These are phyloP conservation scores for Ophioceras dolichostomum DNA, from an alignment of 2,329 filamentous ascomycete species.

Conservation along the genomic window DNA sequence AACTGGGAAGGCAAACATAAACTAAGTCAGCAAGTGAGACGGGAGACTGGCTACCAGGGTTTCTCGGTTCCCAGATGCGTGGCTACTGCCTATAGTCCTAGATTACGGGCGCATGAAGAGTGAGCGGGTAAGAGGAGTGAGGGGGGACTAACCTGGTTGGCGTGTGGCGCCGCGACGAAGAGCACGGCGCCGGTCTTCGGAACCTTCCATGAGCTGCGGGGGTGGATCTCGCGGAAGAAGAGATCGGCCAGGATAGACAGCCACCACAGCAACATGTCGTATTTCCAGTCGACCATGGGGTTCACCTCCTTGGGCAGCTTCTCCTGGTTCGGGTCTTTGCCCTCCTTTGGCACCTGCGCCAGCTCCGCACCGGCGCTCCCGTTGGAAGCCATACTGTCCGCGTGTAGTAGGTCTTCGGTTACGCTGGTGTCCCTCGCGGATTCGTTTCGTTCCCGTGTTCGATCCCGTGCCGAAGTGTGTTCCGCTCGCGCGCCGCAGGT, in stretches of 20 bases:
- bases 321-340: slow-evolving; percentile 28
- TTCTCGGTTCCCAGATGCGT: too few species aligned
- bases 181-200: slow-evolving; percentile 80
- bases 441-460: too few species aligned
- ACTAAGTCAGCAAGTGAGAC: too few species aligned
- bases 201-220: slow-evolving; percentile 88
- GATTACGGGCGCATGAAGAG: not conserved
- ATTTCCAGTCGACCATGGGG: slow-evolving; percentile 62
- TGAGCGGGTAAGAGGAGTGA: too few species aligned
- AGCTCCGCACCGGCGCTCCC: slow-evolving; percentile 40
- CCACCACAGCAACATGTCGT: slow-evolving; percentile 65
- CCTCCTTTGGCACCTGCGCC: slow-evolving; percentile 32
- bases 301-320: slow-evolving; percentile 40
- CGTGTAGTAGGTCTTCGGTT: too few species aligned
- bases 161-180: slow-evolving; percentile 92
- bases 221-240: slow-evolving; percentile 97
- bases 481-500: too few species aligned
- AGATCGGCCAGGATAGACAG: slow-evolving; percentile 81
- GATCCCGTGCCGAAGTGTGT: too few species aligned
- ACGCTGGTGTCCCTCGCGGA: too few species aligned
- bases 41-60: too few species aligned
- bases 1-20: too few species aligned
- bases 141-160: slow-evolving; percentile 79
- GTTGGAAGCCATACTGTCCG: slow-evolving; percentile 28
- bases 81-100: not conserved